Percentiles rank a stretch among this genome's conserved stretches.
Conservation (phyloP, 1,284 basidiomycete genomes). For the Tilletiopsis washingtonensis region DNA sequence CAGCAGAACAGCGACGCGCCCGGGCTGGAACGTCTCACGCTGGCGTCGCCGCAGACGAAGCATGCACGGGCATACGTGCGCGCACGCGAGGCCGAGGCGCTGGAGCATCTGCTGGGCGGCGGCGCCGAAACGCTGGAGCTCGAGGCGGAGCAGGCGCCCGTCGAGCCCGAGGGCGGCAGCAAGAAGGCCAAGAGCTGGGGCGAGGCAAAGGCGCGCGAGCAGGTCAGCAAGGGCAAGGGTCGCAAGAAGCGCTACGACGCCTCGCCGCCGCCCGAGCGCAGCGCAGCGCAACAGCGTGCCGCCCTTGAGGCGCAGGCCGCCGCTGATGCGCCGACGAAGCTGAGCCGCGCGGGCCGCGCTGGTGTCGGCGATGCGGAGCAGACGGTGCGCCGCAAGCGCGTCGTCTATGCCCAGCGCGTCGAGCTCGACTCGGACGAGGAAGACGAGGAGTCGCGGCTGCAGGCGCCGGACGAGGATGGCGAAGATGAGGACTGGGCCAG, state of each 20-base stretch:
- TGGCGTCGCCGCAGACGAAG: neutral
- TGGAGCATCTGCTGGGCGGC: neutral
- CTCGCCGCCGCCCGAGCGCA: no score
- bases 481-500: constrained; percentile 9
- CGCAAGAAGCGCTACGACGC: no score
- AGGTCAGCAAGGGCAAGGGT: neutral
- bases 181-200: neutral
- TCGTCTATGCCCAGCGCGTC: no score
- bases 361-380: neutral
- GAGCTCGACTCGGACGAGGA: neutral
- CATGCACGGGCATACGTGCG: neutral
- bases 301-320: no score
- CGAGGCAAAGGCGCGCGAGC: neutral
- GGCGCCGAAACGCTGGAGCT: neutral
- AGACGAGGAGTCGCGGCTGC: no score
- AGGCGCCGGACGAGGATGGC: no score
- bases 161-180: neutral
- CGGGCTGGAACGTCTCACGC: neutral
- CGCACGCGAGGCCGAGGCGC: neutral
- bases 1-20: no score
- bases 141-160: neutral
- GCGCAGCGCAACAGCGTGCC: no score
- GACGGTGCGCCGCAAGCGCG: no score
- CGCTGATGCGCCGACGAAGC: no score
- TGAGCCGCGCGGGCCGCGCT: no score